These are phyloP conservation scores for Syzygium aromaticum DNA, from an alignment of 345 rosid species.

Conservation along the genomic window DNA sequence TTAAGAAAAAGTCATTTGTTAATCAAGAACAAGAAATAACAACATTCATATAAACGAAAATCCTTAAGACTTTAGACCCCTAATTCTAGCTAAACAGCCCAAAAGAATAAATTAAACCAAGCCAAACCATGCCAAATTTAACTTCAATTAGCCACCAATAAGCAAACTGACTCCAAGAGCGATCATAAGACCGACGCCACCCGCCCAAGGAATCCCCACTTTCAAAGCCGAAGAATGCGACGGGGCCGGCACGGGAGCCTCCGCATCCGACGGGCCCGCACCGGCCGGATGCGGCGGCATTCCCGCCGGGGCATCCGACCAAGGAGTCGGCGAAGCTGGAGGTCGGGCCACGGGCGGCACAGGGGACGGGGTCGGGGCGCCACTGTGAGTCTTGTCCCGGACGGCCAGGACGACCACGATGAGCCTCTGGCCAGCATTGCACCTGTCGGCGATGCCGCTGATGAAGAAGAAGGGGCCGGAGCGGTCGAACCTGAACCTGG, in stretches of 20 bases:
- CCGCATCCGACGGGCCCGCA: slow-evolving; percentile 1
- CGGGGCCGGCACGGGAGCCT: slow-evolving; percentile 25
- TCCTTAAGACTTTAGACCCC: background rate
- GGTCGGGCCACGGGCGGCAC: slow-evolving; percentile 8
- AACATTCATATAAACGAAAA: background rate
- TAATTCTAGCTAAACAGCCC: background rate
- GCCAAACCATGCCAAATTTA: background rate
- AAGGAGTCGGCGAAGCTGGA: background rate
- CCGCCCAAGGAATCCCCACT: background rate
- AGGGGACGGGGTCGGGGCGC: slow-evolving; percentile 21
- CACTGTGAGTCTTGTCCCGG: slow-evolving; percentile 12
- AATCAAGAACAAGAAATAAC: background rate
- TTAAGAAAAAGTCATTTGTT: background rate
- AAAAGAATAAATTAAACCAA: background rate
- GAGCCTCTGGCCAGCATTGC: slow-evolving; percentile 62
- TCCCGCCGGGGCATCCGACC: slow-evolving; percentile 2
- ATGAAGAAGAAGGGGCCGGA: slow-evolving; percentile 86
- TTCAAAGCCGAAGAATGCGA: background rate
- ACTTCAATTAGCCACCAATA: background rate
- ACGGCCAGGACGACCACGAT: slow-evolving; percentile 52
- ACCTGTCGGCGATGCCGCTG: slow-evolving; percentile 50
- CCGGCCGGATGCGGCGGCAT: slow-evolving; percentile 4
- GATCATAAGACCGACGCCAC: slow-evolving; percentile 8
- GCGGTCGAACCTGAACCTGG: slow-evolving; percentile 43
- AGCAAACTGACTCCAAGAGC: slow-evolving; percentile 8